Evolutionary conservation across 176 grass and related monocot genomes (phyloP).

Genomic region (Phragmites australis): DNA sequence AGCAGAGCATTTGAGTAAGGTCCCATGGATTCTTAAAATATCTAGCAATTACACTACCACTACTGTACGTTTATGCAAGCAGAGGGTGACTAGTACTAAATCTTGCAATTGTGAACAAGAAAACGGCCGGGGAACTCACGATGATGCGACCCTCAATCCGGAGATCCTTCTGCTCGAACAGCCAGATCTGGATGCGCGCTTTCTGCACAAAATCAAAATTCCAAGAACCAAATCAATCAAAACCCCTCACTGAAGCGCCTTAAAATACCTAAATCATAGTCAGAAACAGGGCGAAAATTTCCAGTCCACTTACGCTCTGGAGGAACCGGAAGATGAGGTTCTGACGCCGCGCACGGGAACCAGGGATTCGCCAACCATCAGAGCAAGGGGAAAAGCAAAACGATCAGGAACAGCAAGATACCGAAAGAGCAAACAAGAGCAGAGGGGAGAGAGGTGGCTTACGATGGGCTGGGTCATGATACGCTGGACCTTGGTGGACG

Average conservation of each 20-base stretch:
- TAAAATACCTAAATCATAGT: background rate
- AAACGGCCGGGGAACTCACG: conserved; percentile 39
- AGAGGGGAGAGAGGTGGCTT: conserved; percentile 23
- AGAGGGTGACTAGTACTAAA: background rate
- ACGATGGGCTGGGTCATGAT: conserved; percentile 99
- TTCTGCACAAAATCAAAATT: conserved; percentile 54
- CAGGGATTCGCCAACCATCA: background rate
- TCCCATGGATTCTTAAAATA: background rate
- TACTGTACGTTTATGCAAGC: background rate
- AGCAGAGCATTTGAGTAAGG: background rate
- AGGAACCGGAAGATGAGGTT: conserved; percentile 98
- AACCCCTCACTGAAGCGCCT: background rate
- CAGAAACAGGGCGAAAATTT: background rate
- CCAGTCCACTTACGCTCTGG: conserved; percentile 77
- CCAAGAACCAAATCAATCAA: background rate
- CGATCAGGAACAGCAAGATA: background rate
- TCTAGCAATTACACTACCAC: background rate
- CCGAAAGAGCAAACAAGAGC: background rate
- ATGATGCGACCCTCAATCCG: conserved; percentile 94
- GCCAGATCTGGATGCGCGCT: conserved; percentile 96
- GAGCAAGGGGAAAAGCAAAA: background rate
- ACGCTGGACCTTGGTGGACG: conserved; percentile 96
- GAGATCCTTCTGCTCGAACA: conserved; percentile 95
- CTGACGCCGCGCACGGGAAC: conserved; percentile 41
- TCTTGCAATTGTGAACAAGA: background rate